These are phyloP conservation scores for Escovopsis sp. DNA, from an alignment of 2,329 filamentous ascomycete species.

Conservation along the genomic window DNA sequence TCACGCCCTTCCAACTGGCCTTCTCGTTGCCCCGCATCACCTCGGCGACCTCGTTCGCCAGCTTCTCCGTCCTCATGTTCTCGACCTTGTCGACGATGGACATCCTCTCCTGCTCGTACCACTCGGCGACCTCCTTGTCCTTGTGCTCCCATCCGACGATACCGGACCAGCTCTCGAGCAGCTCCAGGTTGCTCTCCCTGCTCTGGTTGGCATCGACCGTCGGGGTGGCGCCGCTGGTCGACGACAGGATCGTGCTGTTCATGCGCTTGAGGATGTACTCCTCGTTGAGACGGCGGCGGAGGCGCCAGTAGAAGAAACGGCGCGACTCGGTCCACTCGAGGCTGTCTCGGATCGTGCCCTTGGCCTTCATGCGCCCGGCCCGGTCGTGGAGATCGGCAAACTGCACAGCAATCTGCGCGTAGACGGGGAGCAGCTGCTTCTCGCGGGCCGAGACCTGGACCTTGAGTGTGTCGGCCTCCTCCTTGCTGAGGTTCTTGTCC, in stretches of 20 bases:
- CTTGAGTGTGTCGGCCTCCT: slow-evolving; percentile 68
- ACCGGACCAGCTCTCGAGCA: slow-evolving; percentile 71
- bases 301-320: slow-evolving; percentile 99
- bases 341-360: slow-evolving; percentile 75
- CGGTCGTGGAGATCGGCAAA: slow-evolving; percentile 97
- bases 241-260: slow-evolving; percentile 28
- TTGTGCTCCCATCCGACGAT: slow-evolving; percentile 63
- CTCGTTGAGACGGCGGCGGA: slow-evolving; percentile 90
- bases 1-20: slow-evolving; percentile 70
- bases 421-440: slow-evolving; percentile 79
- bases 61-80: slow-evolving; percentile 60
- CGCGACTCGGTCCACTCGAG: slow-evolving; percentile 80
- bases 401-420: slow-evolving; percentile 88
- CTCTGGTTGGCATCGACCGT: slow-evolving; percentile 31
- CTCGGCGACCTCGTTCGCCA: slow-evolving; percentile 30
- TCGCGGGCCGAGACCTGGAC: slow-evolving; percentile 72
- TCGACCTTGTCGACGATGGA: slow-evolving; percentile 73
- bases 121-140: slow-evolving; percentile 73
- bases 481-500: slow-evolving; percentile 47
- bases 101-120: slow-evolving; percentile 94
- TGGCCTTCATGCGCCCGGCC: slow-evolving; percentile 94
- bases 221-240: slow-evolving; percentile 8
- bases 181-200: slow-evolving; percentile 54
- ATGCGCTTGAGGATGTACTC: slow-evolving; percentile 94
- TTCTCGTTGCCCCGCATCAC: slow-evolving; percentile 37